Evolutionary conservation across 208 protist species (phyloP), one percentile per base, ranked within the genome.

Genomic region (Leishmania mexicana): DNA sequence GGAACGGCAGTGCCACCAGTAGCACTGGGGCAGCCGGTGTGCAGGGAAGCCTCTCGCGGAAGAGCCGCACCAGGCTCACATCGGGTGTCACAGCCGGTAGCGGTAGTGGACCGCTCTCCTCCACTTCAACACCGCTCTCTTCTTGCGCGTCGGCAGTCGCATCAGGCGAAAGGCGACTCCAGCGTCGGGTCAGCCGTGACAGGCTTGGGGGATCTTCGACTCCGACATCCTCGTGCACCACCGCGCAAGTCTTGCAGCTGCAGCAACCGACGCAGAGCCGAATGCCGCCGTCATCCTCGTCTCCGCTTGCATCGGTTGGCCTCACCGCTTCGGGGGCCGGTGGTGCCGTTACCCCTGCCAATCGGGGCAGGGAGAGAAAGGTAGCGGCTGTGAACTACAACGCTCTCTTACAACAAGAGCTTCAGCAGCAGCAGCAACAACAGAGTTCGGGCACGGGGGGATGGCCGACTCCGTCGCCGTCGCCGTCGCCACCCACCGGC

Each of bases 311-410:
- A 19, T 21, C 28, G 45, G 70, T 31, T 53, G 40, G 45, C 28
- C 70, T 40, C 51, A n/a, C 51, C 31, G 31, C 51, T n/a, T 58
- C 58, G 19, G 60, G 24, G 31, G 53, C 42, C 15, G 24, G 60
- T 58, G 17, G 54, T 49, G 53, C 58, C 31, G 40, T 21, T 11
- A 28, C 35, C 19, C 8, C 8, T 15, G n/a, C 3, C 45, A 80
- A 77, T 35, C 21, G 31, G 0, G 64, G 67, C 2, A 31, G 72
- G 42, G 45, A 70, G n/a, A 85, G 80, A 51, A 72, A 60, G 21
- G 62, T 65, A 35, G 35, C 53, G 13, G 80, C 85, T 45, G 85
- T 85, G 35, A 91, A 91, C 81, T 91, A 91, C 88, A 91, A 91
- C 70, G 85, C 82, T 1, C 78, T 91, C 1, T 76, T 89, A 31